These are phyloP conservation scores for Chrysochromulina parva DNA, from an alignment of 78 protist genomes.

Conservation along the genomic window DNA sequence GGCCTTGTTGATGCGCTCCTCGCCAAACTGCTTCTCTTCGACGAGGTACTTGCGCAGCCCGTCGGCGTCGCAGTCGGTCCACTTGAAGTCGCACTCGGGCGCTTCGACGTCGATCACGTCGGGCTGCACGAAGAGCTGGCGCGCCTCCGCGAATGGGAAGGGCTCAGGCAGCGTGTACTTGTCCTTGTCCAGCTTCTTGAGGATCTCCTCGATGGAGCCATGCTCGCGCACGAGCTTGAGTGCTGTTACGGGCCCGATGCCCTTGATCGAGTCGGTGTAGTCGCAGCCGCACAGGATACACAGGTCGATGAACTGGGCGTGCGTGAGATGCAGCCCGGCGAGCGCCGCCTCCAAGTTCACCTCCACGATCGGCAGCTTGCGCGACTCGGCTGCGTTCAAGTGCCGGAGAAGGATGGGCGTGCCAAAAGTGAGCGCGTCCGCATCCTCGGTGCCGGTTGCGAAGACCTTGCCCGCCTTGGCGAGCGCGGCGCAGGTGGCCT, in stretches of 20 bases:
- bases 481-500: slow-evolving; percentile 83
- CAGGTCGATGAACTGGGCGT: slow-evolving; percentile 93
- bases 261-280: slow-evolving; percentile 39
- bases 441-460: slow-evolving; percentile 96
- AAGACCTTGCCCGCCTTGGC: slow-evolving; percentile 54
- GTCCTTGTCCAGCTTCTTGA: not conserved
- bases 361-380: slow-evolving; percentile 84
- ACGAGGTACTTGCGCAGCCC: not conserved
- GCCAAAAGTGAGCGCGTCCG: slow-evolving; percentile 97
- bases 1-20: not conserved
- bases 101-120: not conserved
- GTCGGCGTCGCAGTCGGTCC: slow-evolving; percentile 28
- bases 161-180: slow-evolving; percentile 6
- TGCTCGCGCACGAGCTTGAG: slow-evolving; percentile 20
- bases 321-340: slow-evolving; percentile 69
- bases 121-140: slow-evolving; percentile 34
- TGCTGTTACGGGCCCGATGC: slow-evolving; percentile 54
- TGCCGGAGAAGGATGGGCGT: slow-evolving; percentile 75
- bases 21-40: slow-evolving; percentile 30
- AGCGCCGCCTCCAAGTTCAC: slow-evolving; percentile 71
- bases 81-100: not conserved
- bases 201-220: slow-evolving; percentile 24
- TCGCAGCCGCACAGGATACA: slow-evolving; percentile 86
- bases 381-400: slow-evolving; percentile 78
- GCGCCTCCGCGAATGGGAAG: slow-evolving; percentile 42